Base-by-base conservation (phyloP, 768 basidiomycete species). In the Rhodotorula graminis region DNA sequence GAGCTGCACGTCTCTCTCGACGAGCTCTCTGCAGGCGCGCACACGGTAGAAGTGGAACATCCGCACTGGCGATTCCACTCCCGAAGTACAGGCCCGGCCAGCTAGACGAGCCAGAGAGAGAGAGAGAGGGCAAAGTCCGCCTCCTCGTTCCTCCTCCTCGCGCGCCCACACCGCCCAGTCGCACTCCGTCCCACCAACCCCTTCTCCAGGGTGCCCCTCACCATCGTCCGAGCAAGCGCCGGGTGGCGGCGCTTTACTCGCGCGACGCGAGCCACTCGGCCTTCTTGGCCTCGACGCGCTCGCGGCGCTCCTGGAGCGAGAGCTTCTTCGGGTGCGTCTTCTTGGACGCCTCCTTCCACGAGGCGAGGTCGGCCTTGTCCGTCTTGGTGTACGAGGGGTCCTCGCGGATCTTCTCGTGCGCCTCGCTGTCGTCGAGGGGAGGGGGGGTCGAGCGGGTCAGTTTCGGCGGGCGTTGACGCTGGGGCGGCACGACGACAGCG, bases 401-500 rank as follows among this genome's bases (percentile, higher is more conserved):
- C 80, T 94, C 94, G 73, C 96, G 91, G 82, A 98, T 99, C 74
- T 93, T 91, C 67, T 91, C 89, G 83, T 96, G 91, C 4, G 92
- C 94, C 79, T 89, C 90, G 52, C 87, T 86, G 65, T 23, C 40
- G 44, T n/a, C 10, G 25, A 4, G n/a, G 27, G 12, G 40, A 31
- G 12, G 40, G 6, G 37, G 12, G 31, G 21, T 9, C 44, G 18
- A 46, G 44, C 14, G 44, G 44, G 44, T 12, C 44, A 37, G 37
- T 9, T 37, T 37, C 37, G 37, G 11, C 8, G 44, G 44, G 15
- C 21, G 40, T 21, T 23, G 64, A 56, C 64, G 37, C 25, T 8
- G 40, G n/a, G 52, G 44, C 8, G 8, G 44, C 44, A 46, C 8
- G 44, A 14, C 44, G 44, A 46, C 44, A 18, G 18, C 44, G 44